Conservation (phyloP, 305 asterid species). For the Nicotiana rustica region DNA sequence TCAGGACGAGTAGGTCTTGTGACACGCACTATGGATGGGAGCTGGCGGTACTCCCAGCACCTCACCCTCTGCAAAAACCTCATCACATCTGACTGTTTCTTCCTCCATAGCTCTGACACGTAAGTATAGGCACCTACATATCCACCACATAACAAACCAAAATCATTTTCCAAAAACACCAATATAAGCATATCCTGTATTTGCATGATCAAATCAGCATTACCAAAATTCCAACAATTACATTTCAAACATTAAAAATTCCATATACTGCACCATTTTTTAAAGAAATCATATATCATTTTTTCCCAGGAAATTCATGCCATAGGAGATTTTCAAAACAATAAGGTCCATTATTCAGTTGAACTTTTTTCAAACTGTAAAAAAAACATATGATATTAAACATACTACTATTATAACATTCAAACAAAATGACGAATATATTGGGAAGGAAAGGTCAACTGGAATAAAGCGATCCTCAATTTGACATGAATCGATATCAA, state of each 20-base stretch:
- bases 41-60: constrained; percentile 48
- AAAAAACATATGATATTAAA: not conserved
- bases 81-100: constrained; percentile 45
- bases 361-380: no score
- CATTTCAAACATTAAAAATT: not conserved
- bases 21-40: constrained; percentile 45
- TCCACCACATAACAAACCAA: constrained; percentile 11
- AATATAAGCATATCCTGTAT: not conserved
- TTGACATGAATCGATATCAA: not conserved
- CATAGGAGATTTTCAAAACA: no score
- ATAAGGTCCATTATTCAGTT: no score
- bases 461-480: no score
- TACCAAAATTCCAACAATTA: not conserved
- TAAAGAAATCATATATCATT: no score
- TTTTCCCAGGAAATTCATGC: no score
- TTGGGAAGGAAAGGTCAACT: not conserved
- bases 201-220: not conserved
- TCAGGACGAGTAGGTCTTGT: constrained; percentile 46
- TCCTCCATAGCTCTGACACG: constrained; percentile 45
- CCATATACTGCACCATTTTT: no score
- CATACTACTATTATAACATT: not conserved
- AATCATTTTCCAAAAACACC: constrained; percentile 1
- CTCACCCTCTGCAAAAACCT: constrained; percentile 44
- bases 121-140: constrained; percentile 42
- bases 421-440: not conserved